Base-by-base conservation (phyloP, 371 early-diverging fungal species). In the Zychaea mexicana region DNA sequence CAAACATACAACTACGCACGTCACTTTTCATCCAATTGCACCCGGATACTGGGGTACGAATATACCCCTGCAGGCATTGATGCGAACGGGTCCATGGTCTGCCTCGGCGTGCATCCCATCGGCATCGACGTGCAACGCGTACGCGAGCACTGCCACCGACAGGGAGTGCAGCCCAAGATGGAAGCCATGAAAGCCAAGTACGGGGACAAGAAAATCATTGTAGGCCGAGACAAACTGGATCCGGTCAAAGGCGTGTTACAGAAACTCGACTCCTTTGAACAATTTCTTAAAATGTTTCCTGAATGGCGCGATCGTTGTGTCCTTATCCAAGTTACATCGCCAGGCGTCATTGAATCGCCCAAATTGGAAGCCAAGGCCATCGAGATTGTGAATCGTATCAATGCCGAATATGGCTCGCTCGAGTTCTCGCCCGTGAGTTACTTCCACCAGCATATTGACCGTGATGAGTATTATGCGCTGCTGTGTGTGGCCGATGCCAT, bases 141-240 rank as follows among this genome's bases (percentile, higher is more conserved):
- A 0, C 82, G 87, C 12, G 64, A 64, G 17, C 67, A 69, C 57
- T 71, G 68, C 68, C 79, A 70, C 61, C 69, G 74, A 13, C 76
- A 74, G 15, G 82, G 76, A 5, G 93, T 95, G 6, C 57, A 71
- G 31, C 84, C 88, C 9, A 94, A 91, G 76, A 88, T 96, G 66
- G 79, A 87, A 19, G 83, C 92, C 21, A 86, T 98, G 30, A 87
- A 83, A 30, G 90, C 94, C 55, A 85, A 93, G 62, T 99, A 96
- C 68, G 83, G 88, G 31, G 96, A 87, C 15, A 99, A 98, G 70
- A 92, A 90, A 63, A 93, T 99, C 60, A 92, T 99, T 52, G 88
- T 99, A 49, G 99, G 99, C 2, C 90, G 99, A 19, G 99, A 99
- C 77, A 97, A 98, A 78, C 84, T 98, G 19, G 99, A 99, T 76